phyloP scores from a whole-genome alignment of 371 early-diverging fungal genomes.

The Mortierella sp. region DNA sequence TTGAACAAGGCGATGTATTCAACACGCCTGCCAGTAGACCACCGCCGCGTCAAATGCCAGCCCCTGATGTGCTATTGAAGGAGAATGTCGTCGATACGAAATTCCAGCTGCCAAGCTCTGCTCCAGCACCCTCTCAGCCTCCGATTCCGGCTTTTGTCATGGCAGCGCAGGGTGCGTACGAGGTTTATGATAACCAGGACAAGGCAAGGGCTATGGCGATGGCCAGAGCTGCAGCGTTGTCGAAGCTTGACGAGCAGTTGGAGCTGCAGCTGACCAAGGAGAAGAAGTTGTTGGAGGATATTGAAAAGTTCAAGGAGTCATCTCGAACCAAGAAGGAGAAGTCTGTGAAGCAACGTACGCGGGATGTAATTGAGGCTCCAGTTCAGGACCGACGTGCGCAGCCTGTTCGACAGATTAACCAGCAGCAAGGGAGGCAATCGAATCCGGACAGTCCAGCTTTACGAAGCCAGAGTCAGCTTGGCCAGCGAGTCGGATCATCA shows the following conservation, averaged over 20 bases:
- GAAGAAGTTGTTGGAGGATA: conserved; percentile 23
- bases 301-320: conserved; percentile 39
- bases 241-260: conserved; percentile 23
- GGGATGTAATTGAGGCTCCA: conserved; percentile 34
- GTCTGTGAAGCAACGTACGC: conserved; percentile 32
- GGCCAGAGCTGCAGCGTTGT: conserved; percentile 27
- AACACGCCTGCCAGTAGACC: background rate
- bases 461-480: conserved; percentile 29
- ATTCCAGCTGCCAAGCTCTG: background rate
- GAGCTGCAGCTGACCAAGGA: conserved; percentile 34
- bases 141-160: conserved; percentile 19
- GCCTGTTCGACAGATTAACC: conserved; percentile 54
- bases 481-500: conserved; percentile 29
- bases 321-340: conserved; percentile 35
- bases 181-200: conserved; percentile 25
- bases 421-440: conserved; percentile 32
- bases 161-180: conserved; percentile 23
- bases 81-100: background rate
- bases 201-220: conserved; percentile 24
- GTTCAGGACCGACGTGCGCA: conserved; percentile 49
- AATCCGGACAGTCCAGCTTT: conserved; percentile 21
- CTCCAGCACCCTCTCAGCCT: background rate
- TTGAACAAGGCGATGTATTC: background rate
- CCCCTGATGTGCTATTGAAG: background rate
- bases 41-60: background rate